Evolutionary conservation across 768 basidiomycete species (phyloP).

Genomic region (Tephrocybe sp.): DNA sequence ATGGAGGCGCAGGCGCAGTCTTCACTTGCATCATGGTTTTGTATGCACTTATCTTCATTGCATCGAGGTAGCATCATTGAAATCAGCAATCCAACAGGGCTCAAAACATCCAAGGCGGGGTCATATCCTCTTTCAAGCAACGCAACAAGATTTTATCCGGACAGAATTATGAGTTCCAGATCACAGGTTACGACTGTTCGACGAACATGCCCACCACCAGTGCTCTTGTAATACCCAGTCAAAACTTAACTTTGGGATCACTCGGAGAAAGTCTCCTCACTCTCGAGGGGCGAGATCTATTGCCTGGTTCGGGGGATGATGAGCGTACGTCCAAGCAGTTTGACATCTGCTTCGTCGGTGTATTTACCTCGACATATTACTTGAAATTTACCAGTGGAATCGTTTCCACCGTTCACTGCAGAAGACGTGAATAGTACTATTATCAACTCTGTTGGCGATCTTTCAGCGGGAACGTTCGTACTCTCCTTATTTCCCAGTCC

Average conservation of each 20-base stretch:
- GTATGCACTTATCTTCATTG: background rate
- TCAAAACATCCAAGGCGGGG: slow-evolving; percentile 16
- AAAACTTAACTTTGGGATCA: no score
- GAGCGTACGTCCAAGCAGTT: background rate
- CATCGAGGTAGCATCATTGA: no score
- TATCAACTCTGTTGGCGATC: slow-evolving; percentile 12
- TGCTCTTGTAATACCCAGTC: no score
- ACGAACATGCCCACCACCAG: slow-evolving; percentile 5
- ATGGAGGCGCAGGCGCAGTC: slow-evolving; percentile 10
- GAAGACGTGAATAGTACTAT: slow-evolving; percentile 10
- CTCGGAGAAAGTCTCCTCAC: background rate
- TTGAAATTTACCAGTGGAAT: slow-evolving; percentile 2
- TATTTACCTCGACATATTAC: no score
- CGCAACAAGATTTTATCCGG: background rate
- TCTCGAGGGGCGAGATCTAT: slow-evolving; percentile 2
- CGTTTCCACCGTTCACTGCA: slow-evolving; percentile 15
- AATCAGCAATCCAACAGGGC: background rate
- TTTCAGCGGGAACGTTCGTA: slow-evolving; percentile 16
- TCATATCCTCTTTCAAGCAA: slow-evolving; percentile 14
- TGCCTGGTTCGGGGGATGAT: slow-evolving; percentile 9
- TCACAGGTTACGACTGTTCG: slow-evolving; percentile 9
- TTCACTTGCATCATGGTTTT: slow-evolving; percentile 14
- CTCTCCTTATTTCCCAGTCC: background rate
- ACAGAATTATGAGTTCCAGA: slow-evolving; percentile 9
- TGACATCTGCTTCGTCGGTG: background rate